Base-by-base conservation (phyloP, 768 basidiomycete species). In the Boletus reticulatus region DNA sequence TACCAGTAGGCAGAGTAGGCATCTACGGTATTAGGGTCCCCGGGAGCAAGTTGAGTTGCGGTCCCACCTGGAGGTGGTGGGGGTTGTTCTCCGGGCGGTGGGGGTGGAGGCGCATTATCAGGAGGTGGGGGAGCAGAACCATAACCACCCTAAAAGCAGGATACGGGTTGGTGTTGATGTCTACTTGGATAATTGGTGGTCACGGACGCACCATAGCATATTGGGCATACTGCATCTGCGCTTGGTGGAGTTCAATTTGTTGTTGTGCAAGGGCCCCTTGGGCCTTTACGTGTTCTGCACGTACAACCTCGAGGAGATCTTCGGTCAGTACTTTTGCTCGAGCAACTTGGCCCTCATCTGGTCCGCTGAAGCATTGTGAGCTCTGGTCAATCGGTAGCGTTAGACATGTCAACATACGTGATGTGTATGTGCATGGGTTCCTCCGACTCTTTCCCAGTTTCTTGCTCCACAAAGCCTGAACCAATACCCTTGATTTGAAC, bases 401-500 rank as follows among this genome's bases (percentile, higher is more conserved):
- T 24, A 19, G 14, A 41, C 11, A 10, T 22, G 22, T 20, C 34
- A 20, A 81, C 88, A 50, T 62, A 92, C 91, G 90, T 92, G 61
- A 95, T 88, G 63, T 93, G 89, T 62, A 96, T 91, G 70, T 91
- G 92, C 82, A 96, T 85, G 5, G 93, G 92, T 57, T 93, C 92
- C 43, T 92, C 89, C 43, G 87, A 83, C 72, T 96, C 94, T 65
- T 85, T 77, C 3, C 92, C 90, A 1, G 93, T 94, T 63, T 94
- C 92, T 55, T 84, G 83, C 65, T 99, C 96, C 58, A 96, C 87
- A 69, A 97, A 99, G 2, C 96, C 96, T 24, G 93, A 95, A 6
- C 96, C 96, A 14, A 85, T 64, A 19, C 96, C 96, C 72, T 98
- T 98, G 63, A 99, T 97, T 70, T 99, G 96, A 10, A 99, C 96